Percentiles rank a stretch among this genome's conserved stretches.
These are phyloP conservation scores for Sechiopsis laciniata DNA, from an alignment of 306 rosid species.

Conservation along the genomic window DNA sequence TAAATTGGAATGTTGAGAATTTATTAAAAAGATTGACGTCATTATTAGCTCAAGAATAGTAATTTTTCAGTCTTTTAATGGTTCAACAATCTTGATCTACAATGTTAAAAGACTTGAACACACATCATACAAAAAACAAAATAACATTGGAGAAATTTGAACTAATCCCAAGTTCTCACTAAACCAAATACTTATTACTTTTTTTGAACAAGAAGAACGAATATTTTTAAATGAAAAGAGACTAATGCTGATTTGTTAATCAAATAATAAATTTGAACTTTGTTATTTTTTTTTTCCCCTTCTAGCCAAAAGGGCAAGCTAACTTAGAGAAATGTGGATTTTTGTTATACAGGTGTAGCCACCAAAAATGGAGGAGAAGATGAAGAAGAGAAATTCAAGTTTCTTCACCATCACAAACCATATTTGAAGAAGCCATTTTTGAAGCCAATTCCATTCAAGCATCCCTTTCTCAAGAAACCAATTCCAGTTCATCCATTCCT, in stretches of 20 bases:
- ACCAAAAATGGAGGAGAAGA: constrained; percentile 3
- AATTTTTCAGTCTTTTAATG: not conserved
- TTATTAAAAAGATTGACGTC: not conserved
- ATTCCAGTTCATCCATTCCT: not conserved
- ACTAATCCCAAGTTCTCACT: too few species aligned
- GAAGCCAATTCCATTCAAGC: constrained; percentile 1
- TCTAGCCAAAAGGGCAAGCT: not conserved
- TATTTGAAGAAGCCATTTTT: constrained; percentile 10
- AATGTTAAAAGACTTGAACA: not conserved
- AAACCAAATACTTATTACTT: too few species aligned
- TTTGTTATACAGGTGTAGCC: not conserved
- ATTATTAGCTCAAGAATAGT: not conserved
- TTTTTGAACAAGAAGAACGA: too few species aligned
- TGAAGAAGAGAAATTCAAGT: constrained; percentile 17
- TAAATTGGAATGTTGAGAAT: not conserved
- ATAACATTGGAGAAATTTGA: too few species aligned
- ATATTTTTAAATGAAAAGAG: too few species aligned
- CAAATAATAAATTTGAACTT: not conserved
- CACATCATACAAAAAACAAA: too few species aligned
- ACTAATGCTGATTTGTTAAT: too few species aligned
- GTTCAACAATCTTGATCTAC: not conserved
- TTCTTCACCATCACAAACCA: constrained; percentile 19
- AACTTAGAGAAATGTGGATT: not conserved
- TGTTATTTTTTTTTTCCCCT: too few species aligned
- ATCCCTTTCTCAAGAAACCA: constrained; percentile 6